Percentiles rank a stretch among this genome's conserved stretches.
Evolutionary conservation across 2,329 filamentous ascomycete species (phyloP).

Genomic region (Aspergillus tanneri): DNA sequence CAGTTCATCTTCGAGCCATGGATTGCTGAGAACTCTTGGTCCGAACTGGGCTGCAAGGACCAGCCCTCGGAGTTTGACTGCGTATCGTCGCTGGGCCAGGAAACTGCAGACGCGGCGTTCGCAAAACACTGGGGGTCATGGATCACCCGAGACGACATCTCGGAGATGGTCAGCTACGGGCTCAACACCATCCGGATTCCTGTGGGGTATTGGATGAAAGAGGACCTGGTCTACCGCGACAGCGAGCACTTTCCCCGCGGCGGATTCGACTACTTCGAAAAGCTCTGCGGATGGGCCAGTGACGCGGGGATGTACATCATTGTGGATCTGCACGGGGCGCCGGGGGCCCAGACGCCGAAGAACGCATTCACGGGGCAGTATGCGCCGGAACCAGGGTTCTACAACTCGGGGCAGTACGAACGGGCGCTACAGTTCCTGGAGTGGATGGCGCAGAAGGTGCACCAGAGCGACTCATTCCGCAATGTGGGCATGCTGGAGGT

Average conservation of each 20-base stretch:
- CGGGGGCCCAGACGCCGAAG: slow-evolving; percentile 49
- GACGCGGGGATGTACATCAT: slow-evolving; percentile 55
- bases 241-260: slow-evolving; percentile 55
- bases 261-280: slow-evolving; percentile 48
- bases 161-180: slow-evolving; percentile 50
- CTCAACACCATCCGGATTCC: slow-evolving; percentile 57
- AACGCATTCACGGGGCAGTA: slow-evolving; percentile 52
- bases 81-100: slow-evolving; percentile 50
- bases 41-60: slow-evolving; percentile 48
- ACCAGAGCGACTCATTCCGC: slow-evolving; percentile 49
- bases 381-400: slow-evolving; percentile 52
- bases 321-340: slow-evolving; percentile 54
- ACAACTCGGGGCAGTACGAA: slow-evolving; percentile 57
- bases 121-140: slow-evolving; percentile 53
- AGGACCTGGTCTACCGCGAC: slow-evolving; percentile 48
- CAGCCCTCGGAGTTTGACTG: slow-evolving; percentile 57
- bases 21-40: slow-evolving; percentile 52
- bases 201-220: slow-evolving; percentile 57
- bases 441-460: slow-evolving; percentile 56
- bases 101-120: slow-evolving; percentile 49
- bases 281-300: slow-evolving; percentile 50
- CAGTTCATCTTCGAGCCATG: slow-evolving; percentile 57
- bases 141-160: slow-evolving; percentile 52
- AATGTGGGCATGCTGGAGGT: slow-evolving; percentile 61
- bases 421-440: slow-evolving; percentile 57